Base-by-base conservation (phyloP, 2,329 filamentous ascomycete genomes). In the Exophiala phaeomuriformis region DNA sequence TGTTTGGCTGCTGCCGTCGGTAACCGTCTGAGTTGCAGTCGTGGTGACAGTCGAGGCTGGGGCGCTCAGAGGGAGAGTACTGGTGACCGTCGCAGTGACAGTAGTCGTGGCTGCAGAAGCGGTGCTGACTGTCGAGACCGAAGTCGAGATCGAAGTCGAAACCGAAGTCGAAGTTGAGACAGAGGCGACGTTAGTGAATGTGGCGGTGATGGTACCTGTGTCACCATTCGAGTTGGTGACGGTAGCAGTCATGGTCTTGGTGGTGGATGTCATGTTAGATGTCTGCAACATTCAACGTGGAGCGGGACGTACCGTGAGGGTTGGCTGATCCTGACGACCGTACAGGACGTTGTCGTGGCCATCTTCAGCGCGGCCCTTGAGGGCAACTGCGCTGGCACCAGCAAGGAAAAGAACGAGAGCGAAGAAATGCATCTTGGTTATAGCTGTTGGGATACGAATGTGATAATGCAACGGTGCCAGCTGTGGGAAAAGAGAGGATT, bases 381-480 rank as follows among this genome's bases (percentile, higher is more conserved):
- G 10, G 31, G 32, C 44, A 36, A 32, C 44, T 3, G 44, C 44
- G 29, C 31, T 35, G 44, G 44, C 32, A 5, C 44, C 44, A 36
- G 44, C 44, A 27, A 47, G 8, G 29, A 47, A 19, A 37, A 47
- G 44, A 47, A 12, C 44, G 44, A 47, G 44, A 47, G 5, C 4
- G 32, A 37, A 35, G 44, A 47, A 35, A 32, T 47, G 44, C 44
- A 47, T 47, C 28, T 47, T 47, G 44, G 28, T 35, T 7, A 36
- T 47, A 47, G 31, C 28, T 5, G 30, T 10, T 6, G 4, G 28
- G 28, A 8, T 41, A 41, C 39, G 32, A 12, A 45, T 45, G 42
- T 19, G 35, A n/a, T 31, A 28, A 46, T 31, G n/a, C 9, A 28
- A 36, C 3, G 32, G n/a, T 47, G 44, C 19, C 27, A 42, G 6